These are phyloP conservation scores for Tulasnella sp. DNA, from an alignment of 768 basidiomycete species.

Conservation along the genomic window DNA sequence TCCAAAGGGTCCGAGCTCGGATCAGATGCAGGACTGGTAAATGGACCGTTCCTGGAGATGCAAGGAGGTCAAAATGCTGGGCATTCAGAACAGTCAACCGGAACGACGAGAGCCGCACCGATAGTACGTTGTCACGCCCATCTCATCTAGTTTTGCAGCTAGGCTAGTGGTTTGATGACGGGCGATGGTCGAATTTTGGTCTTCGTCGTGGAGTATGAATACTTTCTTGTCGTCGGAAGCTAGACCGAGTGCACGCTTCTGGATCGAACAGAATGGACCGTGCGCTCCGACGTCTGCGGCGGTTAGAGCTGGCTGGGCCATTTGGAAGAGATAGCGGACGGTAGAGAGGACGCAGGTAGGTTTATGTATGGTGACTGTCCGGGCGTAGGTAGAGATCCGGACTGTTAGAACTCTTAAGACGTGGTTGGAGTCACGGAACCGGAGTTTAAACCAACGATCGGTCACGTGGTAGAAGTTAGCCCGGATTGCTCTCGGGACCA, in stretches of 20 bases:
- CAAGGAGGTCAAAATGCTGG: not conserved
- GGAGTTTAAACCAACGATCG: too few relatives aligned
- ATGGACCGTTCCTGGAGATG: conserved; percentile 8
- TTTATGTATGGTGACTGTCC: not conserved
- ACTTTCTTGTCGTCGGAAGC: conserved; percentile 27
- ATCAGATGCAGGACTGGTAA: not conserved
- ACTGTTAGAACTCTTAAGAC: too few relatives aligned
- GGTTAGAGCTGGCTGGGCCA: not conserved
- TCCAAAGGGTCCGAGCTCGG: not conserved
- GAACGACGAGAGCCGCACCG: not conserved
- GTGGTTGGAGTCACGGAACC: too few relatives aligned
- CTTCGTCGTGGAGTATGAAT: conserved; percentile 29
- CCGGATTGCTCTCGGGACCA: too few relatives aligned
- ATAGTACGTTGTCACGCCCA: conserved; percentile 11
- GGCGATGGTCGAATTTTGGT: conserved; percentile 26
- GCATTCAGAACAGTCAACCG: not conserved
- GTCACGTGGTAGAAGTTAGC: too few relatives aligned
- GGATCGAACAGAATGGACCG: not conserved
- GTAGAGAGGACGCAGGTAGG: not conserved
- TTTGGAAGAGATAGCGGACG: not conserved
- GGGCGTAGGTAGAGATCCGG: not conserved
- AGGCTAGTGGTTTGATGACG: conserved; percentile 11
- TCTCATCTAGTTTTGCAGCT: not conserved
- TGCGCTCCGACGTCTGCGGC: not conserved
- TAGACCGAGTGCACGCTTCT: conserved; percentile 10